Evolutionary conservation across 345 rosid species (phyloP), one percentile per base, ranked within the genome.

Genomic region (Eutrema heterophyllum): DNA sequence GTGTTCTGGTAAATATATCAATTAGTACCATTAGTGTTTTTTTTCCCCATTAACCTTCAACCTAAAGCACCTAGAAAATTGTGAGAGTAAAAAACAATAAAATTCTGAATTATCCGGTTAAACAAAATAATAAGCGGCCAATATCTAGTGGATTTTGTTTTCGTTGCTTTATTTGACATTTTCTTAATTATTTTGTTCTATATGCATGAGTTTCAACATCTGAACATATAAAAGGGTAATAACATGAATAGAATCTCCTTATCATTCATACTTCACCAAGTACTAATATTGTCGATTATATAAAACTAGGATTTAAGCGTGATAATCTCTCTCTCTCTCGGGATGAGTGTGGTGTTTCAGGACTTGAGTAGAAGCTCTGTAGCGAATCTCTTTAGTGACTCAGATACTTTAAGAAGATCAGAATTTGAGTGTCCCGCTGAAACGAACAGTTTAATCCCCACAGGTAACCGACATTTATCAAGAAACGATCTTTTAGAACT

Each of bases 401-500:
- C 83, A 0, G 88, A 83, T 41, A 83, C 96, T 86, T 81, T 86
- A 40, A 62, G 48, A 41, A 95, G 78, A 77, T 95, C 98, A 1
- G 87, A 49, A 49, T 85, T 87, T 15, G 92, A 64, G 77, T 95
- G 98, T 12, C 83, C 89, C 1, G 98, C 87, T 5, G 97, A 95
- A 14, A 92, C 86, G 8, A 81, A 87, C 64, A 95, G 75, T 69
- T 81, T 86, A 80, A 95, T 84, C 49, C 97, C 99, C 0, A 89
- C 77, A 14, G 98, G 99, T 75, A 95, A 82, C 5, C 70, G 85
- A 73, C 97, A 92, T 73, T 82, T 92, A 71, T 92, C 96, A 1
- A 90, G 92, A 36, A 81, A 78, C 11, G 99, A 95, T 67, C 96
- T 84, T 76, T 86, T 90, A 0, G 98, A 81, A 70, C 80, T 76